These are phyloP conservation scores for Phytophthora kernoviae DNA, from an alignment of 352 stramenopile genomes.

Conservation along the genomic window DNA sequence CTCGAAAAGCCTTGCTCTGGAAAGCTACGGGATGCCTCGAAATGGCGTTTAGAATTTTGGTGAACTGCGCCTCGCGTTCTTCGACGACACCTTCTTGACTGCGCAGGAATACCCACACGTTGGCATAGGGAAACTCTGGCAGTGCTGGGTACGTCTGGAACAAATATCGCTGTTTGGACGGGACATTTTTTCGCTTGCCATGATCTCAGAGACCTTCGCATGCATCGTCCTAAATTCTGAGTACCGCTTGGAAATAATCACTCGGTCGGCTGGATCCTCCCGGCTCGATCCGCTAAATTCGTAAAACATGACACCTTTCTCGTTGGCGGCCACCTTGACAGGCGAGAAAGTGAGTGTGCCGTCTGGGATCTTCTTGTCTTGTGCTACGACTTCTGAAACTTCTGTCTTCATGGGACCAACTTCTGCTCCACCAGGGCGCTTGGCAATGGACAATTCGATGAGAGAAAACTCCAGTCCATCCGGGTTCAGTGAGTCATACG, in stretches of 20 bases:
- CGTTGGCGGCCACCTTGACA: conserved; percentile 45
- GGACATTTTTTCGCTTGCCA: conserved; percentile 58
- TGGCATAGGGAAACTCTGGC: conserved; percentile 51
- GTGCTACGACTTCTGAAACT: conserved; percentile 1
- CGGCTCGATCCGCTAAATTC: conserved; percentile 43
- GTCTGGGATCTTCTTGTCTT: conserved; percentile 15
- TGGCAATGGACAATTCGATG: conserved; percentile 31
- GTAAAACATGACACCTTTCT: conserved; percentile 47
- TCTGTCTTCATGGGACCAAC: conserved; percentile 15
- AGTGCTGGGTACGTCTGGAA: conserved; percentile 63
- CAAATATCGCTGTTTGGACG: conserved; percentile 37
- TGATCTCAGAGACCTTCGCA: conserved; percentile 48
- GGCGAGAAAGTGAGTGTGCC: conserved; percentile 20
- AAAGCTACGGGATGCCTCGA: conserved; percentile 51
- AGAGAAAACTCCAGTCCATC: conserved; percentile 16
- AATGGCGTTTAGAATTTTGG: conserved; percentile 68
- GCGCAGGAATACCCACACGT: conserved; percentile 39
- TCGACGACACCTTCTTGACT: conserved; percentile 49
- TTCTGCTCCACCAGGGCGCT: conserved; percentile 30
- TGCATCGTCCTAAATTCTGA: conserved; percentile 77
- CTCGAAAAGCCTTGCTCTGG: conserved; percentile 44
- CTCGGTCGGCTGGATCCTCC: conserved; percentile 40
- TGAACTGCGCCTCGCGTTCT: conserved; percentile 61
- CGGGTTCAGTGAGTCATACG: conserved; percentile 32
- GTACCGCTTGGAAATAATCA: conserved; percentile 64